Conservation (phyloP, 306 rosid genomes). For the Potentilla sterilis region DNA sequence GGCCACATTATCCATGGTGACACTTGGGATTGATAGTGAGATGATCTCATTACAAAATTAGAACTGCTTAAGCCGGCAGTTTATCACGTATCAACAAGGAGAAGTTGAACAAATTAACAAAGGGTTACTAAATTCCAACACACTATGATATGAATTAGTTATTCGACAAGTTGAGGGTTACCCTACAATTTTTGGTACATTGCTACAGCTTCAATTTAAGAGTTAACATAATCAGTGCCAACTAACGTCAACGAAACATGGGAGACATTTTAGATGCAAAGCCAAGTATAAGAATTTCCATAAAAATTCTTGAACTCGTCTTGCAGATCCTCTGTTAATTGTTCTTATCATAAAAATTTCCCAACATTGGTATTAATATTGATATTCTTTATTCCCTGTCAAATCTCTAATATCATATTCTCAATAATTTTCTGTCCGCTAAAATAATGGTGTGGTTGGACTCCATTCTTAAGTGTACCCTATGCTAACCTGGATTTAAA, state of each 20-base stretch:
- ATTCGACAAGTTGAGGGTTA: not conserved
- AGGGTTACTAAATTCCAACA: not conserved
- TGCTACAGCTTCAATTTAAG: not conserved
- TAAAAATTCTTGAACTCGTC: not conserved
- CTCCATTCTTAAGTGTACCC: not conserved
- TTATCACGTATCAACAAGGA: not conserved
- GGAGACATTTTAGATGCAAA: too few species aligned
- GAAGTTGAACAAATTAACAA: too few species aligned
- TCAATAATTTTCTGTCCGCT: not conserved
- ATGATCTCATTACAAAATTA: not conserved
- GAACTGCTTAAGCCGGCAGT: not conserved
- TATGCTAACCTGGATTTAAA: not conserved
- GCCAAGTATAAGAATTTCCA: not conserved
- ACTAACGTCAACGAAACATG: not conserved
- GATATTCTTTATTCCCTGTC: too few species aligned
- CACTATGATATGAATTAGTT: not conserved
- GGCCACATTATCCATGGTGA: constrained; percentile 1
- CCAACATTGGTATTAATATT: not conserved
- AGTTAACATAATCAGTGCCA: not conserved
- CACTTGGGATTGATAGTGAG: constrained; percentile 15
- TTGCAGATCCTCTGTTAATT: not conserved
- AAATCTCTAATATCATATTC: not conserved
- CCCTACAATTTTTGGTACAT: not conserved
- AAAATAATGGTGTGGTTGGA: not conserved
- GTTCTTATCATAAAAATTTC: not conserved